Percentiles rank a stretch among this genome's conserved stretches.
Conservation (phyloP, 2,329 filamentous ascomycete genomes). For the Tolypocladium pustulatum region DNA sequence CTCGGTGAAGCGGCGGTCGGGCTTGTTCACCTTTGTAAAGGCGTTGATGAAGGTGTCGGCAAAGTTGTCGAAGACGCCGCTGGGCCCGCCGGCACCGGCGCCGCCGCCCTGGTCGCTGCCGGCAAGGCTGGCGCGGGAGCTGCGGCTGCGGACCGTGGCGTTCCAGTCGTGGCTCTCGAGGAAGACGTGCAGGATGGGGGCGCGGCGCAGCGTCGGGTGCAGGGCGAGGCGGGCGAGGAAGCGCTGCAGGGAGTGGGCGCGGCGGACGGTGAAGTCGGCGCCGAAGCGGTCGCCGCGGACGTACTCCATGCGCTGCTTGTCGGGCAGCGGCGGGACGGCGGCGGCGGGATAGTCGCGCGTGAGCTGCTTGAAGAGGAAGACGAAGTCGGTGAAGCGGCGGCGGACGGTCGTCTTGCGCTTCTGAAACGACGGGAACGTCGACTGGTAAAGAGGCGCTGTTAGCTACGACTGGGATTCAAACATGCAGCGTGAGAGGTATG, state of each 20-base stretch:
- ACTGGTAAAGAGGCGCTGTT: conserved; percentile 38
- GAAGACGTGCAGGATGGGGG: conserved; percentile 75
- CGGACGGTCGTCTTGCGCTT: conserved; percentile 69
- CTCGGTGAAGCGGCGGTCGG: conserved; percentile 88
- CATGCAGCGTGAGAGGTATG: not conserved
- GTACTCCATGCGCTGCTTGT: conserved; percentile 99
- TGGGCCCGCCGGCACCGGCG: conserved; percentile 26
- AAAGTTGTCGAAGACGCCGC: conserved; percentile 85
- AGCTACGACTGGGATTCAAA: not conserved
- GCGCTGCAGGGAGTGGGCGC: conserved; percentile 82
- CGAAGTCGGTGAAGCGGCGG: conserved; percentile 93
- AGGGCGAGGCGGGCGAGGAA: conserved; percentile 80
- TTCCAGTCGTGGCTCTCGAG: conserved; percentile 95
- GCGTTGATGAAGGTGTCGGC: conserved; percentile 95
- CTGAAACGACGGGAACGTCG: conserved; percentile 88
- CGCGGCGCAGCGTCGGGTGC: conserved; percentile 79
- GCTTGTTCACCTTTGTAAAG: conserved; percentile 92
- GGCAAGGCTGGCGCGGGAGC: conserved; percentile 49
- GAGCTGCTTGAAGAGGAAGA: conserved; percentile 89
- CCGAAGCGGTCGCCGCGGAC: conserved; percentile 94
- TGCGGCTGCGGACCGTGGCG: conserved; percentile 76
- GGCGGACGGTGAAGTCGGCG: conserved; percentile 77
- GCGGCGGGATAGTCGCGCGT: conserved; percentile 80
- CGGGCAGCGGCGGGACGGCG: conserved; percentile 86
- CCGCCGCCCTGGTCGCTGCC: conserved; percentile 30